These are phyloP conservation scores for Yamadazyma sp. DNA, from an alignment of 805 yeast genomes.

Conservation along the genomic window DNA sequence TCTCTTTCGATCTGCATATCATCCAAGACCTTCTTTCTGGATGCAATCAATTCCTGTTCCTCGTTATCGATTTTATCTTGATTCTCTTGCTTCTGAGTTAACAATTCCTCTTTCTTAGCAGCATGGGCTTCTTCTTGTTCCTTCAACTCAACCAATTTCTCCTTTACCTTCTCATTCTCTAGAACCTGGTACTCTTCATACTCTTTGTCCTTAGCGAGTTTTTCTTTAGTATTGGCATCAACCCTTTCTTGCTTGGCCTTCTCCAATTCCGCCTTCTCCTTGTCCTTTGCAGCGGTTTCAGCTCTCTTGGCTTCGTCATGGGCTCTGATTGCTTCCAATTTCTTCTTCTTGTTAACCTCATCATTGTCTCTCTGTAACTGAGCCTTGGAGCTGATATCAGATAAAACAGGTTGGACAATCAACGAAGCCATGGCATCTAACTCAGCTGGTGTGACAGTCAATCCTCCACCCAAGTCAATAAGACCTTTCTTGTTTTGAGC, in stretches of 20 bases:
- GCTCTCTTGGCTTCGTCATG: constrained; percentile 34
- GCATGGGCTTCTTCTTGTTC: constrained; percentile 41
- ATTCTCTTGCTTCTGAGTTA: constrained; percentile 47
- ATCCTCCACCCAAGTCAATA: constrained; percentile 85
- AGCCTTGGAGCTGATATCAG: constrained; percentile 70
- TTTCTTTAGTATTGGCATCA: constrained; percentile 31
- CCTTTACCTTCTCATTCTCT: constrained; percentile 31
- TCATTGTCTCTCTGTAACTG: constrained; percentile 59
- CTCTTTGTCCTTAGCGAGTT: constrained; percentile 29
- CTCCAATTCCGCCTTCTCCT: constrained; percentile 37
- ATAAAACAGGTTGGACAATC: constrained; percentile 79
- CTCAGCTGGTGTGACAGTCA: constrained; percentile 70
- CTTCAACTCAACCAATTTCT: constrained; percentile 27
- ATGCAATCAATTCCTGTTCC: constrained; percentile 45
- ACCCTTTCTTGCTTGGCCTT: constrained; percentile 36
- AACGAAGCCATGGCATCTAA: constrained; percentile 76
- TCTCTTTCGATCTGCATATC: constrained; percentile 54
- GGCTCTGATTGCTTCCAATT: constrained; percentile 31
- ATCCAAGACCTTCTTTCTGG: constrained; percentile 46
- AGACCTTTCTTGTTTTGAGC: constrained; percentile 49
- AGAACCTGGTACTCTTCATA: constrained; percentile 28
- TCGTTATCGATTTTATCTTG: constrained; percentile 44
- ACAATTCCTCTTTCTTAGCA: constrained; percentile 39
- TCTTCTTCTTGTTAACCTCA: constrained; percentile 32
- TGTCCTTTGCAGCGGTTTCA: constrained; percentile 26